These are phyloP conservation scores for Blastocystis sp. DNA, from an alignment of 352 stramenopile species.

Conservation along the genomic window DNA sequence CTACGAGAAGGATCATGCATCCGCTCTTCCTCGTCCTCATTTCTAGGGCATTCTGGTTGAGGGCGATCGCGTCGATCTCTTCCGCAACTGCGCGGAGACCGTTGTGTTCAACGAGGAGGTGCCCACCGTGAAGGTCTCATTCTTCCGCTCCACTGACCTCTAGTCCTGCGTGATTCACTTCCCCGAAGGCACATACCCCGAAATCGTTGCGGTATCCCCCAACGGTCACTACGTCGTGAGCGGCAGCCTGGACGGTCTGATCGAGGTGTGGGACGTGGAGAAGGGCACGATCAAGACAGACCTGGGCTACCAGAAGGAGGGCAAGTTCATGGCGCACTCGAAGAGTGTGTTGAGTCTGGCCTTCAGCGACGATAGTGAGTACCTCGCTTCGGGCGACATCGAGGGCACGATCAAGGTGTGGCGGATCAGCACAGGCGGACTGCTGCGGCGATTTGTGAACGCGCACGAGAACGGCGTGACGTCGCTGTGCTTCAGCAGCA, in stretches of 20 bases:
- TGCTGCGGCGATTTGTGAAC: slow-evolving; percentile 76
- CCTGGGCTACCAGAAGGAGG: slow-evolving; percentile 83
- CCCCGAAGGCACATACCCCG: slow-evolving; percentile 78
- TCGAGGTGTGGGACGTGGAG: slow-evolving; percentile 88
- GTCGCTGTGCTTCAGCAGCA: slow-evolving; percentile 82
- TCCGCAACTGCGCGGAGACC: slow-evolving; percentile 73
- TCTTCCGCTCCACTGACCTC: not conserved
- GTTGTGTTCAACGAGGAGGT: not conserved
- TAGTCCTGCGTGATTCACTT: slow-evolving; percentile 83
- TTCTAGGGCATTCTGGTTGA: slow-evolving; percentile 71
- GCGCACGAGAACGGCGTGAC: slow-evolving; percentile 80
- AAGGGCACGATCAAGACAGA: slow-evolving; percentile 85
- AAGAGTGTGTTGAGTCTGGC: slow-evolving; percentile 81
- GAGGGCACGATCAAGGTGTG: slow-evolving; percentile 75
- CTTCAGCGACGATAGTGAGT: slow-evolving; percentile 81
- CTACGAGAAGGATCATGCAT: slow-evolving; percentile 76
- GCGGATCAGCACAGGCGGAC: not conserved
- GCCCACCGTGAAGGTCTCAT: slow-evolving; percentile 1
- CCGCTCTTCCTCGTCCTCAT: not conserved
- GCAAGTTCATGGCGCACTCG: slow-evolving; percentile 88
- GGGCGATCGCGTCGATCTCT: slow-evolving; percentile 81
- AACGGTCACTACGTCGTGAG: slow-evolving; percentile 85
- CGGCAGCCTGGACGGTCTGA: slow-evolving; percentile 86
- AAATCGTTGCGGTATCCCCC: slow-evolving; percentile 80
- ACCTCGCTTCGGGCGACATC: slow-evolving; percentile 83